Conservation (phyloP, 495 filamentous ascomycete species). For the Amniculicola lignicola region DNA sequence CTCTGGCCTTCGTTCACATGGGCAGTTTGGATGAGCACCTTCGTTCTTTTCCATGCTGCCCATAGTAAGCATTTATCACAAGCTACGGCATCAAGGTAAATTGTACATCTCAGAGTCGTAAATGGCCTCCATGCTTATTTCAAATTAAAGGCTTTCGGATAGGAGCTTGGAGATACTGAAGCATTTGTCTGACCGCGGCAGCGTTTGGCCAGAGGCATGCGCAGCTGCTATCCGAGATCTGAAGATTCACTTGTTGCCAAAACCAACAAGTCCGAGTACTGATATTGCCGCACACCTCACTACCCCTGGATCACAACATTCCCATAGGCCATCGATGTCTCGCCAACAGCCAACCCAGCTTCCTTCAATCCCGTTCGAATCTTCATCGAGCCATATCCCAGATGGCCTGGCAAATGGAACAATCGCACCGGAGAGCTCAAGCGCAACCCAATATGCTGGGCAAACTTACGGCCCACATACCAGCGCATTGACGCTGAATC, state of each 20-base stretch:
- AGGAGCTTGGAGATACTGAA: conserved; percentile 1
- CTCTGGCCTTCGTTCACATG: conserved; percentile 51
- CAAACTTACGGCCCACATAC: not conserved
- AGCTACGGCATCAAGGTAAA: not conserved
- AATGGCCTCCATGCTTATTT: not conserved
- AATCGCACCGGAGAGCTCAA: too few relatives aligned
- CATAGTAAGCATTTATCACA: not conserved
- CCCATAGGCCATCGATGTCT: too few relatives aligned
- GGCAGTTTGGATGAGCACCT: conserved; percentile 50
- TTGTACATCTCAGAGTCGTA: not conserved
- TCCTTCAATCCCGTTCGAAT: too few relatives aligned
- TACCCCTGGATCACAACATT: too few relatives aligned
- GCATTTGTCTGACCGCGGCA: conserved; percentile 1
- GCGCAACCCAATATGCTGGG: not conserved
- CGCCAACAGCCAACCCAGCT: not conserved
- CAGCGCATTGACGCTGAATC: not conserved
- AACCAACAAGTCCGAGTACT: not conserved
- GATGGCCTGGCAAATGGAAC: too few relatives aligned
- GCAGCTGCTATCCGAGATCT: conserved; percentile 6
- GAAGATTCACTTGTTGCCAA: not conserved
- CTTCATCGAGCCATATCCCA: too few relatives aligned
- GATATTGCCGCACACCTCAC: too few relatives aligned
- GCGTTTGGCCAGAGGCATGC: conserved; percentile 8
- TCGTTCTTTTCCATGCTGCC: conserved; percentile 47
- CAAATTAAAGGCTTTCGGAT: not conserved